A percentile compares a stretch with the other conserved stretches of the same genome.
Conservation (phyloP, 768 basidiomycete species). For the Xanthoconium stramineum region DNA sequence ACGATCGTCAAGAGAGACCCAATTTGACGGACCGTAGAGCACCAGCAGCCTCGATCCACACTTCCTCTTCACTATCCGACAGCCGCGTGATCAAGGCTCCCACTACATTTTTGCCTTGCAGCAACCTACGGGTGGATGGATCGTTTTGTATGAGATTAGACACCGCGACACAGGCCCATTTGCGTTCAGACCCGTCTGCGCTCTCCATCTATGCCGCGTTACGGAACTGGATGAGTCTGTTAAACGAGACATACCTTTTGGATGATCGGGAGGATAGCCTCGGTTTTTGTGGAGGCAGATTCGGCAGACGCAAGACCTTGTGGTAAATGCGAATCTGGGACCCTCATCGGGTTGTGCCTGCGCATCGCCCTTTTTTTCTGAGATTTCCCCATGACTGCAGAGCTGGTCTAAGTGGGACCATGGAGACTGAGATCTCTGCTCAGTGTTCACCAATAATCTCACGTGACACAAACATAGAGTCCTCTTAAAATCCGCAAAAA, state of each 20-base stretch:
- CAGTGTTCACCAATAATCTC: not conserved
- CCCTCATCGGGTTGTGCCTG: constrained; percentile 89
- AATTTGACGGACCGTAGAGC: constrained; percentile 64
- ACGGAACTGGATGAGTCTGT: not conserved
- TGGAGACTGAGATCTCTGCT: not conserved
- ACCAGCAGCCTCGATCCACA: constrained; percentile 85
- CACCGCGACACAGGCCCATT: constrained; percentile 97
- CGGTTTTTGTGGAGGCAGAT: constrained; percentile 68
- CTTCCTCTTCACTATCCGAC: constrained; percentile 87
- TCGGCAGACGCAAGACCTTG: constrained; percentile 76
- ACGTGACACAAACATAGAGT: constrained; percentile 8
- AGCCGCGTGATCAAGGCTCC: constrained; percentile 83
- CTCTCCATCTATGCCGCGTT: constrained; percentile 59
- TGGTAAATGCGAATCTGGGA: constrained; percentile 89
- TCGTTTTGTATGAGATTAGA: constrained; percentile 95
- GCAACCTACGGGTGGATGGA: constrained; percentile 81
- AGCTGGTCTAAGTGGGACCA: not conserved
- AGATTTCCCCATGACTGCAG: constrained; percentile 76
- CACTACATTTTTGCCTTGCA: constrained; percentile 90
- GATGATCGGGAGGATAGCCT: constrained; percentile 82
- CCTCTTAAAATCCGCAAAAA: not conserved
- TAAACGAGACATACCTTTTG: constrained; percentile 62
- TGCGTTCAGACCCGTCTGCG: constrained; percentile 73
- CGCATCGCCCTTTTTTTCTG: constrained; percentile 85
- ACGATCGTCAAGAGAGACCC: not conserved